Base-by-base conservation (phyloP, 257 asterid species). In the Solanum medicagineum region DNA sequence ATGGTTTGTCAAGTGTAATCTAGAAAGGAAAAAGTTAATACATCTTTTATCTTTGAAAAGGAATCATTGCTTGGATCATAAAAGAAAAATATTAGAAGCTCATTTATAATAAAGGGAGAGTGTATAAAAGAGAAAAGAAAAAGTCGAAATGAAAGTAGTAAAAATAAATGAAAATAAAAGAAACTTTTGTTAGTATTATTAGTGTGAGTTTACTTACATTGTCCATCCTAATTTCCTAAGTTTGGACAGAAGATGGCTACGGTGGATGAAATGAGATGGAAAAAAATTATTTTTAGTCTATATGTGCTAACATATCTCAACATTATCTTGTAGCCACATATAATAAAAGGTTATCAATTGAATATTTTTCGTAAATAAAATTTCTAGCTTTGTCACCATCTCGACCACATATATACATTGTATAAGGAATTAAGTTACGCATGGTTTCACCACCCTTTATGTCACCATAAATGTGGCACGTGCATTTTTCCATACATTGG, bases 401-500 rank as follows among this genome's bases (percentile, higher is more conserved):
- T 8, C 14, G 8, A 69, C 13, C 10, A 40, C 0, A 36, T 36
- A 36, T 36, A 36, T 29, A 29, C 12, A 59, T 4, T 42, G 45
- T 59, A 4, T 9, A 40, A 17, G 20, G 16, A 69, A 40, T 40
- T 69, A 70, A 70, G 54, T 17, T 66, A 84, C 86, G 9, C 77
- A 84, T 84, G 8, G 86, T 84, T 53, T 59, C 70, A 3, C 2
- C 44, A 19, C 83, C 83, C 1, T 12, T 6, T 5, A 45, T 45
- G 56, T 57, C 55, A 11, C 86, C 86, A 13, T 84, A 84, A 69
- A 84, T 73, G 86, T 84, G 12, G 81, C 86, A 51, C 51, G 86
- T 12, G 70, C 86, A 11, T 51, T 24, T 6, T 15, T 36, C 86
- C 86, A 84, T 51, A 36, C 81, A 13, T 14, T 10, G 3, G 1